Evolutionary conservation across 2,329 filamentous ascomycete species (phyloP).

Genomic region (Arthrobotrys entomopaga): DNA sequence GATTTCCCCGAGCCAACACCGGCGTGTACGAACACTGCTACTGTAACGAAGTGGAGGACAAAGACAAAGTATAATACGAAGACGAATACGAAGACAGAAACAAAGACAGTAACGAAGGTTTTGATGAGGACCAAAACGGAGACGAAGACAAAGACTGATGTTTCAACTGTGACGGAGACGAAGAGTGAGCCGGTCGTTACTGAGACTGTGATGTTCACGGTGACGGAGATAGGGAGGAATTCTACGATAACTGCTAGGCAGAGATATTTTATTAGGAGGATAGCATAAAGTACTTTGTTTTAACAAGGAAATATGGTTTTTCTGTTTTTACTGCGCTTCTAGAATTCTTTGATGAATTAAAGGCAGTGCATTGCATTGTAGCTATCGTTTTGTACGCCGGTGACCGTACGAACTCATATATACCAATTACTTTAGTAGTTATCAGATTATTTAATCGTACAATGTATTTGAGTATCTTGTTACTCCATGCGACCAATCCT

Average conservation of each 20-base stretch:
- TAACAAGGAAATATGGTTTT: too few species aligned
- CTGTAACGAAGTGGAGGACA: conserved; percentile 16
- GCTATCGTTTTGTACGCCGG: too few species aligned
- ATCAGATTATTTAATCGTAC: too few species aligned
- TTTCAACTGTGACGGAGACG: background rate
- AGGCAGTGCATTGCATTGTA: too few species aligned
- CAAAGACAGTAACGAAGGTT: background rate
- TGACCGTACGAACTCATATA: too few species aligned
- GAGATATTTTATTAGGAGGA: too few species aligned
- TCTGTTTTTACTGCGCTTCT: too few species aligned
- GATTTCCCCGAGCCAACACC: background rate
- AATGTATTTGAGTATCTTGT: too few species aligned
- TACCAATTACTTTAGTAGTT: too few species aligned
- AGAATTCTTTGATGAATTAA: too few species aligned
- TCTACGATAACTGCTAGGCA: background rate
- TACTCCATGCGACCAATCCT: too few species aligned
- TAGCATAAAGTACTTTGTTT: too few species aligned
- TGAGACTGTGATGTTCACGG: background rate
- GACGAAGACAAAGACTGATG: background rate
- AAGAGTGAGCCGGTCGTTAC: background rate
- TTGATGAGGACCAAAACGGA: background rate
- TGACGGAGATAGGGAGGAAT: background rate
- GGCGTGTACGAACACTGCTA: conserved; percentile 9
- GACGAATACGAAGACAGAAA: conserved; percentile 5
- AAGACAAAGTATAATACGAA: conserved; percentile 19